Evolutionary conservation across 257 asterid species (phyloP).

Genomic region (Solanum lycopersicoides): DNA sequence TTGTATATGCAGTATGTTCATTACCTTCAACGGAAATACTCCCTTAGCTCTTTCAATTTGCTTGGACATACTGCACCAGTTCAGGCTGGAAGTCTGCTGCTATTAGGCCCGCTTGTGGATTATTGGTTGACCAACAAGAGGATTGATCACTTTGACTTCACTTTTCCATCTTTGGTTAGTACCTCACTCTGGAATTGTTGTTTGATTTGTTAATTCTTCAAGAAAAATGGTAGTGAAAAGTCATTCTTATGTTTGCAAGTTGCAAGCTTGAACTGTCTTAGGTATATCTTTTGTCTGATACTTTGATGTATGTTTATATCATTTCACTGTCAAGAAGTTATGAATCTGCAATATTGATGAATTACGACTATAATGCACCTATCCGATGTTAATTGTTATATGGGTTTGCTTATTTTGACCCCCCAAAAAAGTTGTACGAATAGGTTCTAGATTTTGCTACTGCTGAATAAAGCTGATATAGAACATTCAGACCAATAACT

Average conservation of each 20-base stretch:
- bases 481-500: not conserved
- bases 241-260: not conserved
- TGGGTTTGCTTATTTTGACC: not conserved
- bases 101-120: conserved; percentile 88
- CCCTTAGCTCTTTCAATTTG: conserved; percentile 91
- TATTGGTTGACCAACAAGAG: conserved; percentile 85
- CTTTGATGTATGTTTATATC: not conserved
- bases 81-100: conserved; percentile 82
- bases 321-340: not conserved
- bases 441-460: not conserved
- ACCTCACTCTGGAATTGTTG: not conserved
- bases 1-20: conserved; percentile 80
- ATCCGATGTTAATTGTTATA: not conserved
- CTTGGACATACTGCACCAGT: conserved; percentile 98
- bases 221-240: not conserved
- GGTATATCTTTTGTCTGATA: not conserved
- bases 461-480: not conserved
- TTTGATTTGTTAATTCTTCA: not conserved
- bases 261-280: not conserved
- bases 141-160: conserved; percentile 62
- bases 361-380: not conserved
- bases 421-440: not conserved
- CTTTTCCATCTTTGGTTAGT: conserved; percentile 59
- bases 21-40: conserved; percentile 87
- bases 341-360: not conserved